These are phyloP conservation scores for Phoenix roebelenii DNA, from an alignment of 176 grass and related monocot genomes.

Conservation along the genomic window DNA sequence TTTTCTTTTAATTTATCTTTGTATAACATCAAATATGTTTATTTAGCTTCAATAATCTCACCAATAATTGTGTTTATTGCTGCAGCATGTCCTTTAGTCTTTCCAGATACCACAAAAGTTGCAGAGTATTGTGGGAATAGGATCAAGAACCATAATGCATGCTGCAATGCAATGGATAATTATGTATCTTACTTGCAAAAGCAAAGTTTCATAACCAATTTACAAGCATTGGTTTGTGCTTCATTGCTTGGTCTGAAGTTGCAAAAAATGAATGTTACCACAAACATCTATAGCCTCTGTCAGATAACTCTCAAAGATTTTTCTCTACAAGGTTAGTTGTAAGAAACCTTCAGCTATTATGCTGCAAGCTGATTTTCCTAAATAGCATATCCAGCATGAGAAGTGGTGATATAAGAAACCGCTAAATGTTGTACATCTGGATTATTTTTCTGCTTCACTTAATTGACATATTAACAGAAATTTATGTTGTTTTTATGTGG, in stretches of 20 bases:
- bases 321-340: constrained; percentile 83
- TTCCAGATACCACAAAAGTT: constrained; percentile 79
- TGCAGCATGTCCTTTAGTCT: constrained; percentile 81
- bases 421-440: too few relatives aligned
- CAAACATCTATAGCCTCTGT: constrained; percentile 69
- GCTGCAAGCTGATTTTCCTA: too few relatives aligned
- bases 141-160: constrained; percentile 52
- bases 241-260: constrained; percentile 64
- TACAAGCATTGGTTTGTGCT: constrained; percentile 93
- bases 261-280: constrained; percentile 81
- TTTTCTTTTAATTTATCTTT: too few relatives aligned
- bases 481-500: constrained; percentile 22
- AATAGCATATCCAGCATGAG: too few relatives aligned
- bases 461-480: too few relatives aligned
- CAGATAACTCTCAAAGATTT: constrained; percentile 93
- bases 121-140: constrained; percentile 50
- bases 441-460: too few relatives aligned
- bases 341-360: constrained; percentile 12
- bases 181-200: constrained; percentile 94
- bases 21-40: too few relatives aligned
- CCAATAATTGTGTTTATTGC: neutral
- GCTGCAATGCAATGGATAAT: constrained; percentile 67
- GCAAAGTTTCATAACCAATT: constrained; percentile 99
- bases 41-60: too few relatives aligned
- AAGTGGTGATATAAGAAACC: too few relatives aligned